Conservation (phyloP, 164 flowering plant genomes). For the Brasenia schreberi region DNA sequence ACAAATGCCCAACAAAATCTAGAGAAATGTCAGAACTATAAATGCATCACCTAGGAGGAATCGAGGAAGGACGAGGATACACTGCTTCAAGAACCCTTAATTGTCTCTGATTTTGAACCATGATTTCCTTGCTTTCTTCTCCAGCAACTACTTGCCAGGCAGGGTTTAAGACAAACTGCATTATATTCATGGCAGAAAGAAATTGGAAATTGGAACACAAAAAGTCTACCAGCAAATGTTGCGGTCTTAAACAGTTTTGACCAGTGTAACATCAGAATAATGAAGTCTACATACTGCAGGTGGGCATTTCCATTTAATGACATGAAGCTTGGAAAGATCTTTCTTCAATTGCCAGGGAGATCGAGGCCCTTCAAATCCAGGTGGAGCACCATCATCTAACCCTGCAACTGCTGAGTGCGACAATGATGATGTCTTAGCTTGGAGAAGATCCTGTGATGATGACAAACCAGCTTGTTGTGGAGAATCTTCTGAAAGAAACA, state of each 20-base stretch:
- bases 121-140: slow-evolving; percentile 77
- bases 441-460: slow-evolving; percentile 77
- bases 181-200: slow-evolving; percentile 2
- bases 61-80: slow-evolving; percentile 78
- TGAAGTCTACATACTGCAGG: slow-evolving; percentile 25
- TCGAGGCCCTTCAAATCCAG: slow-evolving; percentile 73
- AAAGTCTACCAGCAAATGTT: neutral
- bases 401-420: slow-evolving; percentile 33
- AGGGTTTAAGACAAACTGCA: slow-evolving; percentile 38
- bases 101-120: slow-evolving; percentile 52
- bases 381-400: slow-evolving; percentile 62
- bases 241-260: neutral
- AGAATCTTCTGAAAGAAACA: slow-evolving; percentile 75
- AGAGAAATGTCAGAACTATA: no score
- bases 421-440: slow-evolving; percentile 57
- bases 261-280: neutral
- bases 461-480: slow-evolving; percentile 62
- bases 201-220: neutral
- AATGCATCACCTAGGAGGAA: slow-evolving; percentile 58
- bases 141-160: slow-evolving; percentile 83
- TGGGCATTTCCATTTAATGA: slow-evolving; percentile 63
- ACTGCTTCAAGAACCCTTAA: slow-evolving; percentile 81
- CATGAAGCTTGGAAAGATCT: slow-evolving; percentile 23
- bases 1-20: no score
- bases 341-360: slow-evolving; percentile 23